A percentile compares a stretch with the other conserved stretches of the same genome.
phyloP scores from a whole-genome alignment of 1,284 basidiomycete genomes.

The Leccinum griseonigrum region DNA sequence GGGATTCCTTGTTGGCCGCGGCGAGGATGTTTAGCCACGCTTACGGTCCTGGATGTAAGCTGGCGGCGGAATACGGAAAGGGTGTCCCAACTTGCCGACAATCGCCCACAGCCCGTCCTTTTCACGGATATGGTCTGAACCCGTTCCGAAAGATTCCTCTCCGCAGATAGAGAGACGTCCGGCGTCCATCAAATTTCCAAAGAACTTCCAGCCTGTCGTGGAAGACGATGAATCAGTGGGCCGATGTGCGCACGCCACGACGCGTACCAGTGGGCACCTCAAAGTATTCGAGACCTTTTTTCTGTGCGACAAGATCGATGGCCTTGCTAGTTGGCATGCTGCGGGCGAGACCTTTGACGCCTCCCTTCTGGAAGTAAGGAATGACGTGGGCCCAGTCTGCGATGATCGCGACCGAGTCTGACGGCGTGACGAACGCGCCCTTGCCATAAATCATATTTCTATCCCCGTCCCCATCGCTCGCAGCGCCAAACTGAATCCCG shows the following conservation, averaged over 20 bases:
- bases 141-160: conserved; percentile 99
- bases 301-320: conserved; percentile 95
- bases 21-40: conserved; percentile 99
- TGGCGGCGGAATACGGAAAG: conserved; percentile 4
- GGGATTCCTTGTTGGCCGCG: conserved; percentile 83
- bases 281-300: conserved; percentile 91
- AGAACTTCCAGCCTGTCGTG: conserved; percentile 93
- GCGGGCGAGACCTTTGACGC: conserved; percentile 93
- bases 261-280: conserved; percentile 89
- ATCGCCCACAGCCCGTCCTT: conserved; percentile 99
- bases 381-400: conserved; percentile 96
- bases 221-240: conserved; percentile 1
- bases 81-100: conserved; percentile 55
- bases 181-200: conserved; percentile 99
- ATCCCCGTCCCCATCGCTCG: conserved; percentile 97
- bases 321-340: conserved; percentile 98
- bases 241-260: no score
- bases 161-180: conserved; percentile 96
- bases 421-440: conserved; percentile 96
- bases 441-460: conserved; percentile 99
- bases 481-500: conserved; percentile 91
- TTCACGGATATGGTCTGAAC: conserved; percentile 98
- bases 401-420: conserved; percentile 97
- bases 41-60: conserved; percentile 31
- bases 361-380: conserved; percentile 92